Conservation (phyloP, 495 filamentous ascomycete species). For the Xanthoparmelia taractica region DNA sequence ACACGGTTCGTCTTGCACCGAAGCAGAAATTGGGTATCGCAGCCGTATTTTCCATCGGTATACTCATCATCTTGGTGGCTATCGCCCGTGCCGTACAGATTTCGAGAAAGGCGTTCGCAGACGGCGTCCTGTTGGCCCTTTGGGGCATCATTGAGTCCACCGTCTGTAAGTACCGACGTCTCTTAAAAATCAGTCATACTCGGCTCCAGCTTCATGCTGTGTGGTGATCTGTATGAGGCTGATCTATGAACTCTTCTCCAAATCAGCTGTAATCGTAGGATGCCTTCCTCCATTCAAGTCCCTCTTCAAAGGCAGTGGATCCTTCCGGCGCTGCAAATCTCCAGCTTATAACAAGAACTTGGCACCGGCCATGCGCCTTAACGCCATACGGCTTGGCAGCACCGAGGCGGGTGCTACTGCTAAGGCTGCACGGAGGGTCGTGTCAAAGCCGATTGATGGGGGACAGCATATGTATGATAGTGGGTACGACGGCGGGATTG, state of each 20-base stretch:
- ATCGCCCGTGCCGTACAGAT: slow-evolving; percentile 31
- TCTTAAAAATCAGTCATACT: not conserved
- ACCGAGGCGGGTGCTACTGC: too few species aligned
- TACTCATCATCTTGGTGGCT: slow-evolving; percentile 31
- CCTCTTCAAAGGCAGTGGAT: slow-evolving; percentile 9
- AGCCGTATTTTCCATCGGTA: slow-evolving; percentile 31
- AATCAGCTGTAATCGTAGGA: slow-evolving; percentile 41
- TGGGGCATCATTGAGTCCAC: slow-evolving; percentile 33
- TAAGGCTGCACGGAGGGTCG: not conserved
- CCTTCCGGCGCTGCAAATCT: not conserved
- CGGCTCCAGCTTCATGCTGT: not conserved
- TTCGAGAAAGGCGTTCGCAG: slow-evolving; percentile 24
- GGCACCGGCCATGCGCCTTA: too few species aligned
- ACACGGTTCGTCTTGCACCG: slow-evolving; percentile 25
- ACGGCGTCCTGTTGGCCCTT: slow-evolving; percentile 28
- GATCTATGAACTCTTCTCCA: not conserved
- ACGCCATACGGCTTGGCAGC: not conserved
- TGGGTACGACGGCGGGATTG: not conserved
- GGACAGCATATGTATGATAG: not conserved
- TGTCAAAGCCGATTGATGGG: not conserved
- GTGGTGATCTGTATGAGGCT: not conserved
- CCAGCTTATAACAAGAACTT: not conserved
- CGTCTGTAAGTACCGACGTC: slow-evolving; percentile 26
- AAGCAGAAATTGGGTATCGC: slow-evolving; percentile 33
- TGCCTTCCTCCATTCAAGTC: slow-evolving; percentile 43